Conservation (phyloP, 2,329 filamentous ascomycete species). For the Hymenoscyphus albidus region DNA sequence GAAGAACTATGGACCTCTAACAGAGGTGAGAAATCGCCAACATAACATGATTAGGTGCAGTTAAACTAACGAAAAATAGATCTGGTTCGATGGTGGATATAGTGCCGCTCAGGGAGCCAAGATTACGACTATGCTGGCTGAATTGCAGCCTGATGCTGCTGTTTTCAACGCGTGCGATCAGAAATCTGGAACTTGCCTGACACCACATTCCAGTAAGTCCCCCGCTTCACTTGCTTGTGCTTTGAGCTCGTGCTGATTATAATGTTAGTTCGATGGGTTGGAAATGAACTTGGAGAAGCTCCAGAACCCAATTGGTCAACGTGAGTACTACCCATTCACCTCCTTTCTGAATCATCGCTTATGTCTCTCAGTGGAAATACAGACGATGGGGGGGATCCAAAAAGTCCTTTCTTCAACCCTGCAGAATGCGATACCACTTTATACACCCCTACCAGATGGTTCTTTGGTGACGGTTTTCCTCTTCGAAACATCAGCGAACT, state of each 20-base stretch:
- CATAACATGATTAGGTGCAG: not conserved
- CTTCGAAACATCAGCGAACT: constrained; percentile 26
- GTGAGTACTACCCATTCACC: constrained; percentile 5
- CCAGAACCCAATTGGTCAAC: constrained; percentile 30
- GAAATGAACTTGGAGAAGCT: constrained; percentile 25
- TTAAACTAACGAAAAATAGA: constrained; percentile 14
- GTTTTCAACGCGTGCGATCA: constrained; percentile 29
- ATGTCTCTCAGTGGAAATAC: constrained; percentile 3
- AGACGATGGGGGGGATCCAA: constrained; percentile 26
- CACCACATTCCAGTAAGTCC: constrained; percentile 17
- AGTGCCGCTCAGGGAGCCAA: constrained; percentile 23
- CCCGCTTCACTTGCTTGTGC: not conserved
- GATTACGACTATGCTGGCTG: constrained; percentile 23
- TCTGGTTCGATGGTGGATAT: constrained; percentile 33
- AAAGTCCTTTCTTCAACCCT: constrained; percentile 26
- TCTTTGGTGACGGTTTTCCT: constrained; percentile 26
- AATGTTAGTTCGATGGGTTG: constrained; percentile 25
- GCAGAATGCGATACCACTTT: constrained; percentile 30
- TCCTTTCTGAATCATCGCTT: not conserved
- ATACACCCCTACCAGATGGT: constrained; percentile 28
- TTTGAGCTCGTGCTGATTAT: not conserved
- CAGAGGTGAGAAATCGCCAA: constrained; percentile 20
- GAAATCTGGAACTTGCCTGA: constrained; percentile 25
- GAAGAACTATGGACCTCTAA: constrained; percentile 27
- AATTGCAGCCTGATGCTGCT: constrained; percentile 25